Evolutionary conservation across 2,329 filamentous ascomycete species (phyloP).

Genomic region (Aspergillus costaricaensis): DNA sequence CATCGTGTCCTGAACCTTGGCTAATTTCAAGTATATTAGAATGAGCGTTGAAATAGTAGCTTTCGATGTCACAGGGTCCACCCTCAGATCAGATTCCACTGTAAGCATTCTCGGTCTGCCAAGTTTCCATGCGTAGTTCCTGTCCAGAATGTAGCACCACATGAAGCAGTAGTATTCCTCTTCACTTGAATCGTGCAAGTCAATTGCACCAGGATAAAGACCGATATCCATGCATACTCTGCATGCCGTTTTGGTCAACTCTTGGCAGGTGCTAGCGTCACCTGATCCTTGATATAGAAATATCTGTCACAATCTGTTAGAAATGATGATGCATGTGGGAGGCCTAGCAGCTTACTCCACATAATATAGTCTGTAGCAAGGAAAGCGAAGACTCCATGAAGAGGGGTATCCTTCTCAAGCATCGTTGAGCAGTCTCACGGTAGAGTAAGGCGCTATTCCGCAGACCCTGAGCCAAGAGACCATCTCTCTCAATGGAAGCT

Average conservation of each 20-base stretch:
- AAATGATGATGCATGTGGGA: background rate
- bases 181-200: constrained; percentile 1
- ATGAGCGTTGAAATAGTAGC: too few relatives aligned
- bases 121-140: constrained; percentile 26
- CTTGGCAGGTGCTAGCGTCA: constrained; percentile 19
- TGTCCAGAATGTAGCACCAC: constrained; percentile 28
- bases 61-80: too few relatives aligned
- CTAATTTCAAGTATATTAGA: too few relatives aligned
- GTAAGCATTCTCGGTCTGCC: background rate
- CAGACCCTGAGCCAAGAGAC: constrained; percentile 11
- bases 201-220: background rate
- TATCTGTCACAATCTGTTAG: constrained; percentile 1
- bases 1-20: too few relatives aligned
- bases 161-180: constrained; percentile 26
- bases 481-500: constrained; percentile 6
- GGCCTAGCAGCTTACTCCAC: constrained; percentile 16
- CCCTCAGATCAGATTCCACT: too few relatives aligned
- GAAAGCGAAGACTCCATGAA: constrained; percentile 14
- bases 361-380: constrained; percentile 20
- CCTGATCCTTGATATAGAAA: constrained; percentile 27
- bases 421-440: constrained; percentile 15
- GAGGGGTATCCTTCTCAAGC: constrained; percentile 20
- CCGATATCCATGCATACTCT: constrained; percentile 22
- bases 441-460: constrained; percentile 12
- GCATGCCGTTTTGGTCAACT: constrained; percentile 24